Evolutionary conservation across 2,329 filamentous ascomycete genomes (phyloP).

Genomic region (Aspergillus ustus): DNA sequence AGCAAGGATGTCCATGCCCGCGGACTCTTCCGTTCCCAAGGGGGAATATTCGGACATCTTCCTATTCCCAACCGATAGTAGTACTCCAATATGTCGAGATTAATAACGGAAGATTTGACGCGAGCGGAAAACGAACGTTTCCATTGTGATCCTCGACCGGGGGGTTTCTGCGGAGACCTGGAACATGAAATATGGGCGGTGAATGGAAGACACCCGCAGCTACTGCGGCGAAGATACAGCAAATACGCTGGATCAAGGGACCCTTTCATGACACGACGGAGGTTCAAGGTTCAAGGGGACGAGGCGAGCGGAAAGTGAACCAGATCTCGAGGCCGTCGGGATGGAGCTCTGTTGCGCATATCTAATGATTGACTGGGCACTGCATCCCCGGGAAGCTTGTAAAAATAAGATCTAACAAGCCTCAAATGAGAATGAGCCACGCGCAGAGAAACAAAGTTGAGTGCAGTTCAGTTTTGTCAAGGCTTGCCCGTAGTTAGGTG

Average conservation of each 20-base stretch:
- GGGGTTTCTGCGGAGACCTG: neutral
- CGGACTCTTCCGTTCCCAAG: slow-evolving; percentile 28
- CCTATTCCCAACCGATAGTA: slow-evolving; percentile 16
- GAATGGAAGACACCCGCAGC: slow-evolving; percentile 22
- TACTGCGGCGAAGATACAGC: slow-evolving; percentile 38
- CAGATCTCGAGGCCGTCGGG: slow-evolving; percentile 32
- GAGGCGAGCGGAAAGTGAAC: slow-evolving; percentile 33
- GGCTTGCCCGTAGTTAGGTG: neutral
- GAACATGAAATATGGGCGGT: neutral
- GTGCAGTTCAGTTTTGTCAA: neutral
- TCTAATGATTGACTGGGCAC: slow-evolving; percentile 28
- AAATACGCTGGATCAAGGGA: slow-evolving; percentile 43
- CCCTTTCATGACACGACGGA: slow-evolving; percentile 49
- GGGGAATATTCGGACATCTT: slow-evolving; percentile 23
- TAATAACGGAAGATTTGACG: slow-evolving; percentile 23
- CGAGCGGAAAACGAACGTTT: slow-evolving; percentile 25
- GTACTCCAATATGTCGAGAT: slow-evolving; percentile 26
- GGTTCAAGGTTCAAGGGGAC: slow-evolving; percentile 24
- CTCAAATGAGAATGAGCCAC: neutral
- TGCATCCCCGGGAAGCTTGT: slow-evolving; percentile 16
- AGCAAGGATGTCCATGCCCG: slow-evolving; percentile 42
- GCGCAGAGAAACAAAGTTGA: neutral
- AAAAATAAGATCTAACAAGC: neutral
- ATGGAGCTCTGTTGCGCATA: slow-evolving; percentile 32
- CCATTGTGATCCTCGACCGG: slow-evolving; percentile 25